Conservation (phyloP, 495 filamentous ascomycete genomes). For the Cercophora scortea region DNA sequence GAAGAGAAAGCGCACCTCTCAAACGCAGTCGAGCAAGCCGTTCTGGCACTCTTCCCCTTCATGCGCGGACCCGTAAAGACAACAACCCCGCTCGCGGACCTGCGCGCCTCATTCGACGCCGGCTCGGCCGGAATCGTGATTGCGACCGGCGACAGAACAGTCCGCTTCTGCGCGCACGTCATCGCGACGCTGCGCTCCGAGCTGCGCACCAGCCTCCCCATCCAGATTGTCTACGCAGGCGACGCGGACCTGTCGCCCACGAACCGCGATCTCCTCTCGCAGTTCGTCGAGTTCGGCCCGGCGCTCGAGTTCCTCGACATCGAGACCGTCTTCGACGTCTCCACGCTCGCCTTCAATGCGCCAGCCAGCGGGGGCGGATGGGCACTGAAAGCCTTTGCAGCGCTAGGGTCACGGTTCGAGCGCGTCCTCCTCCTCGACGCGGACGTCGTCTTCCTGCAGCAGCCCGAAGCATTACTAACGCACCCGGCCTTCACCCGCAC, state of each 20-base stretch:
- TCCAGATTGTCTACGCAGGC: background rate
- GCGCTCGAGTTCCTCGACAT: background rate
- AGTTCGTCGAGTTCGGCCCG: background rate
- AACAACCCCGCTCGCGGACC: background rate
- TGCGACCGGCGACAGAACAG: background rate
- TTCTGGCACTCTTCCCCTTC: background rate
- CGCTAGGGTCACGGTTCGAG: background rate
- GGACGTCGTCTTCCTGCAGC: background rate
- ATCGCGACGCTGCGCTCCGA: background rate
- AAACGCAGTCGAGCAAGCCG: background rate
- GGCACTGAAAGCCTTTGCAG: background rate
- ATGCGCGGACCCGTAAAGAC: background rate
- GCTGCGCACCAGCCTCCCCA: background rate
- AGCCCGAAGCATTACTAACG: background rate
- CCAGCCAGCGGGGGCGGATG: background rate
- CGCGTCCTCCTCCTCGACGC: background rate
- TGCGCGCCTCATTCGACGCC: background rate
- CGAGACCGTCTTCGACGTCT: background rate
- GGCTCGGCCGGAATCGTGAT: background rate
- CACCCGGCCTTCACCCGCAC: background rate
- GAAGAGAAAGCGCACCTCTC: background rate
- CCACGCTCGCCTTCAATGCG: background rate
- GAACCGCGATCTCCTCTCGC: background rate
- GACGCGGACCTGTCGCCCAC: background rate
- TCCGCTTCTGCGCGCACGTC: background rate